These are phyloP conservation scores for Aristolochia californica DNA, from an alignment of 164 flowering plant species.

Conservation along the genomic window DNA sequence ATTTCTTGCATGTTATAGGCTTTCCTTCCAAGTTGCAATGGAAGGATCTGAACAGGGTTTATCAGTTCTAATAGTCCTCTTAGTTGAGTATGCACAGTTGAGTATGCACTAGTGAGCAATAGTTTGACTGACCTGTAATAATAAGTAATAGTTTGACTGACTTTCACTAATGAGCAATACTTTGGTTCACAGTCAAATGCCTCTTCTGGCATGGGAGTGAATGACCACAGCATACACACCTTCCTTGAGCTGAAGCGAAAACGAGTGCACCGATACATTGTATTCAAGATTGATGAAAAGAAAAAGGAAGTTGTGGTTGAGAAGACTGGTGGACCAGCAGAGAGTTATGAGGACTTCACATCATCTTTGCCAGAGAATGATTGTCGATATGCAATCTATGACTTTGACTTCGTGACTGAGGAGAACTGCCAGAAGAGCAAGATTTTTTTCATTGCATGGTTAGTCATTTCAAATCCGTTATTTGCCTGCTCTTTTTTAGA, in stretches of 20 bases:
- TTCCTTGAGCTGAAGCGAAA: conserved; percentile 67
- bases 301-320: conserved; percentile 75
- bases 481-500: too few species aligned
- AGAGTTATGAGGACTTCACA: conserved; percentile 66
- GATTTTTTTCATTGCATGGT: conserved; percentile 86
- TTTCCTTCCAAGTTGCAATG: too few species aligned
- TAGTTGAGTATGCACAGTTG: too few species aligned
- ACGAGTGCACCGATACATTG: conserved; percentile 63
- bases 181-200: conserved; percentile 45
- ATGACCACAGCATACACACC: conserved; percentile 50
- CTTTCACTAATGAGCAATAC: neutral
- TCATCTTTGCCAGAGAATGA: conserved; percentile 78
- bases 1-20: too few species aligned
- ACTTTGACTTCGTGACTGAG: conserved; percentile 70
- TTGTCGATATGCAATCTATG: conserved; percentile 79
- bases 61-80: neutral
- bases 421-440: conserved; percentile 93
- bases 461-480: conserved; percentile 12
- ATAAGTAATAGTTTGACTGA: too few species aligned
- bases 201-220: conserved; percentile 69
- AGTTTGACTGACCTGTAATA: too few species aligned
- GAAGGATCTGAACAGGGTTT: too few species aligned
- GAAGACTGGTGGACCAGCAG: conserved; percentile 67
- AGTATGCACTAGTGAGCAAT: neutral
- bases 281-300: conserved; percentile 74